Evolutionary conservation across 2,329 filamentous ascomycete species (phyloP).

Genomic region (Arachnomyces sp.): DNA sequence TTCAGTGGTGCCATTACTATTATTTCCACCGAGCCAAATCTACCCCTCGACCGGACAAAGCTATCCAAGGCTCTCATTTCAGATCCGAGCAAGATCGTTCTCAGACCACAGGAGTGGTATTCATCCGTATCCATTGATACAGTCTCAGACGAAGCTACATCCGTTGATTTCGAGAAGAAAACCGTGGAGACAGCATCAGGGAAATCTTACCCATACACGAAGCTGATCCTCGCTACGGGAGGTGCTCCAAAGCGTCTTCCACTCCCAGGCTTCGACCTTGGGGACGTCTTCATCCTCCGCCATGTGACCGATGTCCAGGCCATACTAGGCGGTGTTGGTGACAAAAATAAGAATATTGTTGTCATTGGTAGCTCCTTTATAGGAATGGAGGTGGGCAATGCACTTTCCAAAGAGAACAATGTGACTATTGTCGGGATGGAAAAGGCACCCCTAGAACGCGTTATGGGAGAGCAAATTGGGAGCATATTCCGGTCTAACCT

Average conservation of each 20-base stretch:
- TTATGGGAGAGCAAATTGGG: slow-evolving; percentile 77
- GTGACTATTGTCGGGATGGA: slow-evolving; percentile 89
- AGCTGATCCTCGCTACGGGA: slow-evolving; percentile 83
- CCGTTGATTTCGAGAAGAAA: slow-evolving; percentile 67
- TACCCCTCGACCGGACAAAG: slow-evolving; percentile 89
- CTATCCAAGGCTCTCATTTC: slow-evolving; percentile 86
- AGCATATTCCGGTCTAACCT: slow-evolving; percentile 68
- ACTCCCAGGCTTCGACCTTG: slow-evolving; percentile 71
- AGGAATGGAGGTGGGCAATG: slow-evolving; percentile 92
- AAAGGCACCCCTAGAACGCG: slow-evolving; percentile 69
- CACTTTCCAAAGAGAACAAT: slow-evolving; percentile 66
- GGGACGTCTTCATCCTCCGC: slow-evolving; percentile 80
- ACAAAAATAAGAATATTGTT: slow-evolving; percentile 82
- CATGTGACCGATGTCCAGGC: slow-evolving; percentile 66
- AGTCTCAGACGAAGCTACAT: slow-evolving; percentile 54
- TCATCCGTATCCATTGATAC: slow-evolving; percentile 51
- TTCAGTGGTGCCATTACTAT: slow-evolving; percentile 74
- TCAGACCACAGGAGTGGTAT: slow-evolving; percentile 71
- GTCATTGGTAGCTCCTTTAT: slow-evolving; percentile 93
- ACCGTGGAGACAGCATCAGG: slow-evolving; percentile 67
- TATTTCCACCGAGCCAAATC: slow-evolving; percentile 73
- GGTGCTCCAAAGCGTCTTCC: slow-evolving; percentile 69
- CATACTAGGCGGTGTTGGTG: slow-evolving; percentile 70
- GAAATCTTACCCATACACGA: slow-evolving; percentile 66
- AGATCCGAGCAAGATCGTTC: slow-evolving; percentile 68